A percentile compares a stretch with the other conserved stretches of the same genome.
These are phyloP conservation scores for Diophrys appendiculata DNA, from an alignment of 73 alveolate genomes.

Conservation along the genomic window DNA sequence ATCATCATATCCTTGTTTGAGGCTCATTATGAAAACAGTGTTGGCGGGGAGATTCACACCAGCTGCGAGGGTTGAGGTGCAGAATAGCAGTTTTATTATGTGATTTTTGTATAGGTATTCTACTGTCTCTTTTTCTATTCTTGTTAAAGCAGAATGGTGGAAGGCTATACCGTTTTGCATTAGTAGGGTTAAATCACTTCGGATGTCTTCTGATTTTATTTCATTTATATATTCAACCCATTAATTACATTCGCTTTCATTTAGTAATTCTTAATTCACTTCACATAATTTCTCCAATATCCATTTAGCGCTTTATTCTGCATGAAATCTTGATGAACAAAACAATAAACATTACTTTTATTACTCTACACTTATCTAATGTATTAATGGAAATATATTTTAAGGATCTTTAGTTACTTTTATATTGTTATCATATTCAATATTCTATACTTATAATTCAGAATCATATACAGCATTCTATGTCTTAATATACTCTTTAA, in stretches of 20 bases:
- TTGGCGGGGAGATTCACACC: constrained; percentile 93
- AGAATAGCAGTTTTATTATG: constrained; percentile 66
- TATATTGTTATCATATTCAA: no score
- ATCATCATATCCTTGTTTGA: constrained; percentile 37
- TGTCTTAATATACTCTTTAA: constrained; percentile 35
- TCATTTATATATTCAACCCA: no score
- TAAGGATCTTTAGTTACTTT: no score
- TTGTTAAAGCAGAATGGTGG: constrained; percentile 79
- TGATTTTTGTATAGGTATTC: constrained; percentile 67
- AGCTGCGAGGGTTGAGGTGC: constrained; percentile 91
- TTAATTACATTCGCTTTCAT: no score
- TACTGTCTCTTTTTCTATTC: constrained; percentile 68
- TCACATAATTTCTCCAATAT: no score
- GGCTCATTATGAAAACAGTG: constrained; percentile 71
- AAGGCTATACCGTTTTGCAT: constrained; percentile 73
- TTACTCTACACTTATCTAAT: not conserved
- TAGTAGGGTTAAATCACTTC: constrained; percentile 44
- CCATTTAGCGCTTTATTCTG: constrained; percentile 3
- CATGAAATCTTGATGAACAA: constrained; percentile 9
- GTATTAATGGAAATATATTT: not conserved
- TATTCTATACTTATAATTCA: no score
- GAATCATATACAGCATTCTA: no score
- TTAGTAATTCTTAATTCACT: no score
- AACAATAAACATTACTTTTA: not conserved
- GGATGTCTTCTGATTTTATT: no score